phyloP scores from a whole-genome alignment of 208 protist species.

The Trypanosoma platydactyli region DNA sequence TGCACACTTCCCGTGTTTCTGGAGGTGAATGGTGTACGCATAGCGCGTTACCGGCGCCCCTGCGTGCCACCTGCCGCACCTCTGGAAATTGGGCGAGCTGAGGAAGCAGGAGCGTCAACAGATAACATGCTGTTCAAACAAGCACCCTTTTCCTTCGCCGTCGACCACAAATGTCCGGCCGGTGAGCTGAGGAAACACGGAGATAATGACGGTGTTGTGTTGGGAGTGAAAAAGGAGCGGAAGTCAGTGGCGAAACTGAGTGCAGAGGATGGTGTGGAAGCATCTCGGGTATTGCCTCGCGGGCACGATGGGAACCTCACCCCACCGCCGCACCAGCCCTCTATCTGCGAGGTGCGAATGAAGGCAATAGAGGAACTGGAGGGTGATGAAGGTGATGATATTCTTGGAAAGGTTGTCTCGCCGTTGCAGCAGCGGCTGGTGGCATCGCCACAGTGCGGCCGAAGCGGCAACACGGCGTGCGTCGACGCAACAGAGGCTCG shows the following conservation, averaged over 20 bases:
- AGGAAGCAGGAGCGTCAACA: neutral
- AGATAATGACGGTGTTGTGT: neutral
- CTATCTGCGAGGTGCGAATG: neutral
- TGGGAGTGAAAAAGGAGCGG: neutral
- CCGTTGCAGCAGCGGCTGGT: constrained; percentile 24
- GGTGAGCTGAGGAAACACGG: neutral
- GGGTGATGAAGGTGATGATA: constrained; percentile 5
- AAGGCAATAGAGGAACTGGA: neutral
- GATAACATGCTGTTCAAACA: neutral
- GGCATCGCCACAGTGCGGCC: constrained; percentile 1
- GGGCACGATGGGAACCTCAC: neutral
- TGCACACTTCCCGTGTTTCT: constrained; percentile 18
- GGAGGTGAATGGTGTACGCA: constrained; percentile 25
- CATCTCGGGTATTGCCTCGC: too few relatives aligned
- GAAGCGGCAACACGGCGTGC: neutral
- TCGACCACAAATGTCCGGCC: constrained; percentile 8
- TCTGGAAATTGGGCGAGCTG: neutral
- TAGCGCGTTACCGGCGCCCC: constrained; percentile 18
- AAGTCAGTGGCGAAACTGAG: neutral
- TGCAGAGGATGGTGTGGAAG: neutral
- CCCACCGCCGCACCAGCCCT: constrained; percentile 6
- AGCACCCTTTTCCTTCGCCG: neutral
- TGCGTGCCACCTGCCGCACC: neutral
- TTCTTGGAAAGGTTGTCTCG: constrained; percentile 24
- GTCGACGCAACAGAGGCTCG: neutral